Percentiles rank a stretch among this genome's conserved stretches.
Conservation (phyloP, 2,329 filamentous ascomycete species). For the Aspergillus tanneri region DNA sequence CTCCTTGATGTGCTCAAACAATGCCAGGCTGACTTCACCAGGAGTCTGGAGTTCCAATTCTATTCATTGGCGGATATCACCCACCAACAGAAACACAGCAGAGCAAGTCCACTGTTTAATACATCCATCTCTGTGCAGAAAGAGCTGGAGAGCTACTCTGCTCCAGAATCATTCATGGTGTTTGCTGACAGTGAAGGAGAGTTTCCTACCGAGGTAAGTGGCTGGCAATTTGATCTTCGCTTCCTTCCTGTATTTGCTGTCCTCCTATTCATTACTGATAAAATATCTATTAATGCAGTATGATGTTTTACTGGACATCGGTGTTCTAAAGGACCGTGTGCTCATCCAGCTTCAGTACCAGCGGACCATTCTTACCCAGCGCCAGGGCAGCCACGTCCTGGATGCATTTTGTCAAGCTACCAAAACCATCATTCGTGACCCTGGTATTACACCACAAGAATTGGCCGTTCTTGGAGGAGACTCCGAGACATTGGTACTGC, state of each 20-base stretch:
- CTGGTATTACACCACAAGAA: no score
- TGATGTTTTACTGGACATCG: background rate
- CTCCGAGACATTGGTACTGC: background rate
- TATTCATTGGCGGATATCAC: background rate
- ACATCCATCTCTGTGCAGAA: slow-evolving; percentile 2
- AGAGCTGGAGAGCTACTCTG: background rate
- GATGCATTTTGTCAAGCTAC: background rate
- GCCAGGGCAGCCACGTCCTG: background rate
- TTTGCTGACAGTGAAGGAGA: background rate
- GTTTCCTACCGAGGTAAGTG: slow-evolving; percentile 1
- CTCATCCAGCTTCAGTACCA: background rate
- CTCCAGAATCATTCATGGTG: background rate
- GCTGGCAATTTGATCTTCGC: background rate
- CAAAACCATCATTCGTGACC: background rate
- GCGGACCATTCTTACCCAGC: background rate
- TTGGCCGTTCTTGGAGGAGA: background rate
- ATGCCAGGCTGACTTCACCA: no score
- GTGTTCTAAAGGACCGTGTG: background rate
- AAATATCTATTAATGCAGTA: background rate
- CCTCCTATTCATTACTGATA: background rate
- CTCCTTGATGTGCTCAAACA: no score
- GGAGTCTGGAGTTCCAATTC: no score
- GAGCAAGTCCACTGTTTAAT: background rate
- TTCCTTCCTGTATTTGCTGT: background rate
- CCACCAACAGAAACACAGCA: background rate